Conservation (phyloP, 2,329 filamentous ascomycete genomes). For the Geosmithia morbida region DNA sequence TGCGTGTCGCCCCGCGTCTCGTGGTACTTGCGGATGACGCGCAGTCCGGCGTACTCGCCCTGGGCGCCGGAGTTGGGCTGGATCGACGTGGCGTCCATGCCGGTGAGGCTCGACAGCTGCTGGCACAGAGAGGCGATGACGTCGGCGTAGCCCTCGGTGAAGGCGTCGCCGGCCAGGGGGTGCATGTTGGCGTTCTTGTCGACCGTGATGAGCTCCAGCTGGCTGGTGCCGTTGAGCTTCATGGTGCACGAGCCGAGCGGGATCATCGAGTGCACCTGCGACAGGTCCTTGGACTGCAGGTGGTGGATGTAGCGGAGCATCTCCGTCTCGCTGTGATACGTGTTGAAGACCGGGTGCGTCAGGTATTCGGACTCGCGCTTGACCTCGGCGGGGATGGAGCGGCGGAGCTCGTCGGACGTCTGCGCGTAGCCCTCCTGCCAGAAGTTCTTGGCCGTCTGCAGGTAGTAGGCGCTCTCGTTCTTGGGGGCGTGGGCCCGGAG, state of each 20-base stretch:
- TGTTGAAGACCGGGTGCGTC: constrained; percentile 89
- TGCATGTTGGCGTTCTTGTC: constrained; percentile 46
- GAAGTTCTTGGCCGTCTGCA: neutral
- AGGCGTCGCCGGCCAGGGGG: constrained; percentile 55
- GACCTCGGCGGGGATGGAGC: constrained; percentile 40
- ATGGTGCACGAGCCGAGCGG: constrained; percentile 94
- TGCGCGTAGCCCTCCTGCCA: neutral
- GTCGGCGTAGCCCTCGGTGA: constrained; percentile 51
- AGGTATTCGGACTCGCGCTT: constrained; percentile 63
- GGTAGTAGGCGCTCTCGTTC: neutral
- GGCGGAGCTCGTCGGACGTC: constrained; percentile 13
- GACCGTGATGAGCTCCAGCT: constrained; percentile 56
- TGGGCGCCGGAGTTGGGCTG: constrained; percentile 95
- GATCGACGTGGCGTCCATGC: constrained; percentile 77
- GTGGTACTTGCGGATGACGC: constrained; percentile 76
- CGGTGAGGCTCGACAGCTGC: constrained; percentile 71
- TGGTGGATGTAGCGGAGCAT: constrained; percentile 88
- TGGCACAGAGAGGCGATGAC: constrained; percentile 60
- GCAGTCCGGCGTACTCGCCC: constrained; percentile 83
- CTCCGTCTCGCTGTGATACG: constrained; percentile 88
- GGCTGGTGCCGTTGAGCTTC: constrained; percentile 89
- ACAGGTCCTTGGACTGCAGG: constrained; percentile 86
- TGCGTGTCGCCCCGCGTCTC: constrained; percentile 37
- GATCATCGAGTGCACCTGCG: constrained; percentile 94
- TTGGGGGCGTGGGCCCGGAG: constrained; percentile 8